Base-by-base conservation (phyloP, 208 protist genomes). In the Endotrypanum monterogeii region DNA sequence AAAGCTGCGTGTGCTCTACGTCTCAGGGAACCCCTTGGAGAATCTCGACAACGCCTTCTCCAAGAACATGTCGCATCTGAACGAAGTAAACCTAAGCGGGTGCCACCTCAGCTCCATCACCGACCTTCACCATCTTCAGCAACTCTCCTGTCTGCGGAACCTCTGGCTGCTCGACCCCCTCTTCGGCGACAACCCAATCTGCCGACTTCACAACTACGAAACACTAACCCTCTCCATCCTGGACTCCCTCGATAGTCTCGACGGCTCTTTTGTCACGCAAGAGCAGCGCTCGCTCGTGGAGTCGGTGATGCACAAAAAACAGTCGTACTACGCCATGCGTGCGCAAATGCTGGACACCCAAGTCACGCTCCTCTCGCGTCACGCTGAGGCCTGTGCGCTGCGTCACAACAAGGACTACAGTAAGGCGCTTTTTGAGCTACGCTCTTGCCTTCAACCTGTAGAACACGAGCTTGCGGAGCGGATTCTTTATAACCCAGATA, bases 241-340 rank as follows among this genome's bases (percentile, higher is more conserved):
- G 39, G 72, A 87, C 37, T 76, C 79, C 18, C 71, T 98, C 30
- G 89, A 91, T 58, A 78, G 74, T 66, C 83, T 99, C 52, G 98
- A 99, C 76, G 82, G 85, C 65, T 61, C 73, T 37, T 56, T 67
- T 28, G 83, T 99, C 57, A 92, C 89, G 16, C 69, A 79, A 4
- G 95, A 98, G 75, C 87, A 93, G 61, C 90, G 94, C 35, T 71
- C 74, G 12, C 61, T 96, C 37, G 96, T 97, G 14, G 86, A 97
- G 57, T 90, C 89, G 2, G 93, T 98, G 1, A 95, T 94, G 74
- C 74, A 83, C 61, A 99, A 98, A 69, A 99, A 99, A 78, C 80
- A 83, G 62, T 92, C 98, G 72, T 99, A 98, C 81, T 99, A 99
- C 78, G 96, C 93, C 71, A 98, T 98, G 90, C 86, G 97, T 20